Base-by-base conservation (phyloP, 2,329 filamentous ascomycete species). In the Talaromyces marneffei region DNA sequence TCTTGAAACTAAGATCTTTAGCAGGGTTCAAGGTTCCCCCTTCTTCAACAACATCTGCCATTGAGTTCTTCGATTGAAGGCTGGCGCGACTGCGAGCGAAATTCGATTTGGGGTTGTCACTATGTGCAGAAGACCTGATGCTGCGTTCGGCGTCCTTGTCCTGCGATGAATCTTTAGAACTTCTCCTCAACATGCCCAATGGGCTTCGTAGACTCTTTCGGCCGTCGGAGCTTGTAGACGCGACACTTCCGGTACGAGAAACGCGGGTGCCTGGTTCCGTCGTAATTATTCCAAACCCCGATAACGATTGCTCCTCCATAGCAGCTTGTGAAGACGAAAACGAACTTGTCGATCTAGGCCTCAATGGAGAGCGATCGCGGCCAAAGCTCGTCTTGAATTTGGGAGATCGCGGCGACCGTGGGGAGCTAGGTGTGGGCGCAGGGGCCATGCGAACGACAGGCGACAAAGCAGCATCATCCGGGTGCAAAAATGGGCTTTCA, bases 381-480 rank as follows among this genome's bases (percentile, higher is more conserved):
- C 63, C 77, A 78, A 65, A 86, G 70, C 65, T 87, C 82, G 12
- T 64, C 80, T 86, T 62, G 0, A 86, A 77, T 25, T 89, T 92
- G 68, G 87, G 85, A 59, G 89, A 90, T 20, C 61, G 61, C 3
- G 61, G 61, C 0, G 86, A 77, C 27, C 89, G 92, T 68, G 87
- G 61, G 12, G 61, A 63, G n/a, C 58, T 23, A 50, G 62, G 62
- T 56, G 89, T 91, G 0, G 90, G 90, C 7, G 87, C 88, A 73
- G 92, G 92, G 33, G 91, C 85, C 33, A 92, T 96, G 65, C 88
- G 87, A 67, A 95, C 84, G 59, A 93, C 84, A 18, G 92, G 91
- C 12, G 91, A 77, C 63, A 81, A 78, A 33, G 83, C 83, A 44
- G 82, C 82, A 75, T 85, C 82, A 71, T 85, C 82, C 37, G 80